phyloP scores from a whole-genome alignment of 306 rosid genomes.

The Vigna hirtella region DNA sequence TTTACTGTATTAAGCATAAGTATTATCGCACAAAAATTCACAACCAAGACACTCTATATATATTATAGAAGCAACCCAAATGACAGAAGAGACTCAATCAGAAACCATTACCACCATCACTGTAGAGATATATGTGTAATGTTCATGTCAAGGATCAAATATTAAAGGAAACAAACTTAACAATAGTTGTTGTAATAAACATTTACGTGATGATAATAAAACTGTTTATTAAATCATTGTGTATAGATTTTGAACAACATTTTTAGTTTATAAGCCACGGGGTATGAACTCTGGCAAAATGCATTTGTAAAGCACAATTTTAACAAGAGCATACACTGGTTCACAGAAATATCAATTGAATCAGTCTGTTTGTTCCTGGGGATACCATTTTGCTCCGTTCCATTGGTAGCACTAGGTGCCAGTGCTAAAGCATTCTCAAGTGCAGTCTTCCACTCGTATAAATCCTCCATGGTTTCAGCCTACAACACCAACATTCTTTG shows the following conservation, averaged over 20 bases:
- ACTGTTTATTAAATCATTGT: constrained; percentile 12
- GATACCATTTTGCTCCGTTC: constrained; percentile 75
- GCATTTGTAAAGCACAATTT: constrained; percentile 50
- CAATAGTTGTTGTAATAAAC: constrained; percentile 20
- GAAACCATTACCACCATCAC: constrained; percentile 26
- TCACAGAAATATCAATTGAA: constrained; percentile 68
- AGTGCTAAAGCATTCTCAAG: constrained; percentile 87
- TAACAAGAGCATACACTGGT: constrained; percentile 70
- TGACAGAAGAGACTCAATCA: constrained; percentile 36
- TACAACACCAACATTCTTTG: constrained; percentile 46
- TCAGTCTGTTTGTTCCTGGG: constrained; percentile 70
- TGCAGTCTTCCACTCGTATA: constrained; percentile 94
- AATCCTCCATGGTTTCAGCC: constrained; percentile 94
- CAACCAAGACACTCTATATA: not conserved
- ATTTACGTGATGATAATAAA: constrained; percentile 34
- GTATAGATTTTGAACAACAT: constrained; percentile 33
- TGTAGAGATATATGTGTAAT: constrained; percentile 14
- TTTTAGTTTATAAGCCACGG: constrained; percentile 27
- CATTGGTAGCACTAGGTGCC: constrained; percentile 72
- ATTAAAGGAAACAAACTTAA: constrained; percentile 6
- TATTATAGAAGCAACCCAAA: constrained; percentile 20
- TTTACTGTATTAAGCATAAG: constrained; percentile 43
- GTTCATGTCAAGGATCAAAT: constrained; percentile 22
- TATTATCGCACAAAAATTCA: constrained; percentile 32
- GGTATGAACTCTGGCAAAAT: constrained; percentile 44